Evolutionary conservation across 2,329 filamentous ascomycete genomes (phyloP).

Genomic region (Aspergillus brunneoviolaceus): DNA sequence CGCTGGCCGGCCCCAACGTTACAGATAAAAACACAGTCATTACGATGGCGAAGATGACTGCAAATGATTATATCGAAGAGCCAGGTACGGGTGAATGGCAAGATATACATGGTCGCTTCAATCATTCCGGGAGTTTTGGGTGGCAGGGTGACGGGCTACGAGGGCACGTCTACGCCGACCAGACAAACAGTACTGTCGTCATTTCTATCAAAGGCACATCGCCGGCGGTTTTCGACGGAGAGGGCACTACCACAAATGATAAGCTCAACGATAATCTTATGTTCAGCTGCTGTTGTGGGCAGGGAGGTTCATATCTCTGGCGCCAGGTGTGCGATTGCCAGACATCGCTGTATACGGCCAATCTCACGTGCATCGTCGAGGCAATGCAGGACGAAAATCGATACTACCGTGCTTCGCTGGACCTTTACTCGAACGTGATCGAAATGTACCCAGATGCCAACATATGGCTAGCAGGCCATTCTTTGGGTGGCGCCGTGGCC

Average conservation of each 20-base stretch:
- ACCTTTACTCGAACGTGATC: constrained; percentile 90
- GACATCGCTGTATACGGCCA: constrained; percentile 82
- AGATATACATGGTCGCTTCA: constrained; percentile 75
- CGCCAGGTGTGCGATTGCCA: constrained; percentile 92
- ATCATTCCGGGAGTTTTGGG: constrained; percentile 84
- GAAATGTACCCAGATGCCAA: constrained; percentile 80
- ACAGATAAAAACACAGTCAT: constrained; percentile 82
- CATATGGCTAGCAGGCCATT: constrained; percentile 90
- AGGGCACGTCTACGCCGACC: constrained; percentile 88
- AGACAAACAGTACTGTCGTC: constrained; percentile 80
- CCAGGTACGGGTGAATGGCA: constrained; percentile 76
- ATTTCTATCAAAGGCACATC: constrained; percentile 92
- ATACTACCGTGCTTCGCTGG: constrained; percentile 85
- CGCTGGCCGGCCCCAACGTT: constrained; percentile 74
- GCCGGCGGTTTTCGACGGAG: constrained; percentile 90
- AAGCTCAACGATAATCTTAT: constrained; percentile 98
- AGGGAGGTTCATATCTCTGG: constrained; percentile 88
- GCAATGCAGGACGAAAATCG: constrained; percentile 78
- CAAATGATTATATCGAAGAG: constrained; percentile 80
- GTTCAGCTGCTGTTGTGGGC: constrained; percentile 95
- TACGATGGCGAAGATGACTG: constrained; percentile 81
- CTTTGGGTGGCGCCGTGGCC: constrained; percentile 83
- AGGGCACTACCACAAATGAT: constrained; percentile 93
- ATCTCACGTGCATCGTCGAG: constrained; percentile 80
- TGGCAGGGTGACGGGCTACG: constrained; percentile 88